Percentiles rank a stretch among this genome's conserved stretches.
phyloP scores from a whole-genome alignment of 176 grass and related monocot species.

The Miscanthus lutarioriparius region DNA sequence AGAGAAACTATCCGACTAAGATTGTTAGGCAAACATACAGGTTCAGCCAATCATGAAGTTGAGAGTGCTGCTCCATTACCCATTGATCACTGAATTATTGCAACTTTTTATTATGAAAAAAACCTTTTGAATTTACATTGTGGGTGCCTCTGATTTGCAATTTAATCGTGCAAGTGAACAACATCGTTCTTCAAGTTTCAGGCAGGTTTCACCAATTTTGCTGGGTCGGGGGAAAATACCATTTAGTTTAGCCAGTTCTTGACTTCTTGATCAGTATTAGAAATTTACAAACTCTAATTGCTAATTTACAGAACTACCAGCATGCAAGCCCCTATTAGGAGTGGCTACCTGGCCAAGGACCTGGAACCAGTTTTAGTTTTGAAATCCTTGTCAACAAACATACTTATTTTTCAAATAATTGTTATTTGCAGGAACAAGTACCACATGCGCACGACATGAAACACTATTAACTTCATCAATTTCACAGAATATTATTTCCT shows the following conservation, averaged over 20 bases:
- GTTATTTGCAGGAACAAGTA: constrained; percentile 3
- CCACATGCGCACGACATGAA: not conserved
- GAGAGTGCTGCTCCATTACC: not conserved
- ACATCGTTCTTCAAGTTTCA: constrained; percentile 8
- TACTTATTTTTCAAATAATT: constrained; percentile 11
- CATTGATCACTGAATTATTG: not conserved
- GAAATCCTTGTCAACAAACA: constrained; percentile 13
- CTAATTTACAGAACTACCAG: constrained; percentile 4
- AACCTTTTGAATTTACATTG: not conserved
- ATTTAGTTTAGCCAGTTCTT: not conserved
- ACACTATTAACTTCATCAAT: constrained; percentile 6
- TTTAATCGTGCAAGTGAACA: not conserved
- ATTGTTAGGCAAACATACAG: not conserved
- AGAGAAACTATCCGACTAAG: not conserved
- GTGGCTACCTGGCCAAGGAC: not conserved
- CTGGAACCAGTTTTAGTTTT: not conserved
- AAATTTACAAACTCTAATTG: not conserved
- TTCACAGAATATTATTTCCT: not conserved
- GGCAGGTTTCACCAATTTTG: not conserved
- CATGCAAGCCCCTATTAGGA: not conserved
- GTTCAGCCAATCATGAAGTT: not conserved
- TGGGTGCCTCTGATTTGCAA: not conserved
- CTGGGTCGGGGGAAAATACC: not conserved
- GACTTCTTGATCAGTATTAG: not conserved
- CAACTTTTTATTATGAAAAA: not conserved